These are phyloP conservation scores for Hemileccinum impolitum DNA, from an alignment of 768 basidiomycete genomes.

Conservation along the genomic window DNA sequence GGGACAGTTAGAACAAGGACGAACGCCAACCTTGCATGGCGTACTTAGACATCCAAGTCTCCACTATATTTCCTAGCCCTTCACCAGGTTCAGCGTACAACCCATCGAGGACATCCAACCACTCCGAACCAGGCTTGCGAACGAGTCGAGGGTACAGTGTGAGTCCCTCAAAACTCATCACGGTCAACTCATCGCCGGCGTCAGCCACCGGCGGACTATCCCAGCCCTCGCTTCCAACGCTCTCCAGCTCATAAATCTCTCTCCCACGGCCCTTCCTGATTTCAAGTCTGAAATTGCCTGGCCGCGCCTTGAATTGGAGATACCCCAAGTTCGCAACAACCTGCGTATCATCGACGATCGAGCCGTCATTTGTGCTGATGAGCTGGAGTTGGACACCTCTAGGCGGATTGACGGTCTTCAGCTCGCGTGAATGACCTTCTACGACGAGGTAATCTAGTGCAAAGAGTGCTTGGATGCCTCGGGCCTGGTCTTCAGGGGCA, in stretches of 20 bases:
- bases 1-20: background rate
- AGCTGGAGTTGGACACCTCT: slow-evolving; percentile 92
- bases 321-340: slow-evolving; percentile 96
- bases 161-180: slow-evolving; percentile 88
- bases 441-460: slow-evolving; percentile 88
- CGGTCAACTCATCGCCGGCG: slow-evolving; percentile 69
- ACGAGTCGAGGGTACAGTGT: slow-evolving; percentile 81
- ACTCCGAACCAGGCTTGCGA: slow-evolving; percentile 74
- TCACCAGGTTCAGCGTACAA: slow-evolving; percentile 29
- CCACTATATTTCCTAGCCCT: slow-evolving; percentile 41
- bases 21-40: slow-evolving; percentile 12
- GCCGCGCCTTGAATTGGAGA: slow-evolving; percentile 90
- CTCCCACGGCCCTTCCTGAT: slow-evolving; percentile 80
- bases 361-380: slow-evolving; percentile 38
- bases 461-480: slow-evolving; percentile 73
- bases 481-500: slow-evolving; percentile 45
- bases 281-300: slow-evolving; percentile 80
- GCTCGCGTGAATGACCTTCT: slow-evolving; percentile 91
- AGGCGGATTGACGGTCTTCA: slow-evolving; percentile 60
- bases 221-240: slow-evolving; percentile 89
- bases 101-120: slow-evolving; percentile 71
- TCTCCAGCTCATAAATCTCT: slow-evolving; percentile 79
- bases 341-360: slow-evolving; percentile 75
- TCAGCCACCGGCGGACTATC: slow-evolving; percentile 66
- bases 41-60: slow-evolving; percentile 50